These are phyloP conservation scores for Xylariaceae sp. DNA, from an alignment of 2,329 filamentous ascomycete species.

Conservation along the genomic window DNA sequence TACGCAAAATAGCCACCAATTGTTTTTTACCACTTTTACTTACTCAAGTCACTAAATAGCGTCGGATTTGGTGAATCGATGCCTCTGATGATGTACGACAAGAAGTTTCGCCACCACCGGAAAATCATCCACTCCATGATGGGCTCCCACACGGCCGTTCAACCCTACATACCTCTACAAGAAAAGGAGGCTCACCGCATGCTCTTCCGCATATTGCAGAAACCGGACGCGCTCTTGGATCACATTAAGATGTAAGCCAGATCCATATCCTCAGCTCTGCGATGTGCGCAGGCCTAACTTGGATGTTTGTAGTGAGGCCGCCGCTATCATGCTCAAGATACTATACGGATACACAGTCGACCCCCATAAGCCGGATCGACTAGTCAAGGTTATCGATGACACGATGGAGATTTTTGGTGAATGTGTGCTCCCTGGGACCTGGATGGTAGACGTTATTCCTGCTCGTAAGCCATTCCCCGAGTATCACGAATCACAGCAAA, in stretches of 20 bases:
- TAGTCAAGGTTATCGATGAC: slow-evolving; percentile 21
- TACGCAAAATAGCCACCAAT: background rate
- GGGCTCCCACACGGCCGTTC: slow-evolving; percentile 26
- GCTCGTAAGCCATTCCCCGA: slow-evolving; percentile 14
- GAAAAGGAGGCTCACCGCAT: slow-evolving; percentile 18
- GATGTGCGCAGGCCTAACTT: background rate
- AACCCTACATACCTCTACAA: slow-evolving; percentile 11
- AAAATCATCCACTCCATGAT: slow-evolving; percentile 28
- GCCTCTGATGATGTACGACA: slow-evolving; percentile 23
- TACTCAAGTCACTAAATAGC: slow-evolving; percentile 4
- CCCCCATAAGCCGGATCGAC: slow-evolving; percentile 21
- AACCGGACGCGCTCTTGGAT: slow-evolving; percentile 7
- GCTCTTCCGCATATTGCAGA: slow-evolving; percentile 14
- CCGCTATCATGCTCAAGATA: slow-evolving; percentile 27
- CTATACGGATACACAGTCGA: slow-evolving; percentile 30
- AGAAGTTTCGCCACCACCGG: slow-evolving; percentile 24
- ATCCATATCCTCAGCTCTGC: background rate
- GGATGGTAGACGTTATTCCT: slow-evolving; percentile 29
- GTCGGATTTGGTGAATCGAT: slow-evolving; percentile 25
- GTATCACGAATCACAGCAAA: background rate
- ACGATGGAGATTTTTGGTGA: slow-evolving; percentile 22
- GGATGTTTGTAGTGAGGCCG: slow-evolving; percentile 22
- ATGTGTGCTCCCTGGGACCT: slow-evolving; percentile 20
- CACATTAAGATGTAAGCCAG: slow-evolving; percentile 15
- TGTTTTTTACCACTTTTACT: background rate